These are phyloP conservation scores for Ceratobasidium sp. DNA, from an alignment of 1,284 basidiomycete species.

Conservation along the genomic window DNA sequence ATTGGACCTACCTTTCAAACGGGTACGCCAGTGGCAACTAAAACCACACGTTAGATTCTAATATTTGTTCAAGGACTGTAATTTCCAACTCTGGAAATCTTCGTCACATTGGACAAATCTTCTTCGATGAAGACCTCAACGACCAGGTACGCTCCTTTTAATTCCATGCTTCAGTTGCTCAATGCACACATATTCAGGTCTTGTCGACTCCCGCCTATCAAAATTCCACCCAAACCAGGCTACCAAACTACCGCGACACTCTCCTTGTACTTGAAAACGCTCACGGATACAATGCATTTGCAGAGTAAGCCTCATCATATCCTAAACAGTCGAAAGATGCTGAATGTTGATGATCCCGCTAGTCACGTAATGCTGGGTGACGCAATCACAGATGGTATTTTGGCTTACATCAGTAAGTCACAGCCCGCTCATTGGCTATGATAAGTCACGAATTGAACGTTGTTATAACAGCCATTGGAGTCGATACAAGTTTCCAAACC, in stretches of 20 bases:
- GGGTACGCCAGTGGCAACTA: conserved; percentile 56
- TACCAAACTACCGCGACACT: conserved; percentile 53
- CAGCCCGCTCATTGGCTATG: no score
- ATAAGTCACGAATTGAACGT: neutral
- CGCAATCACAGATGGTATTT: conserved; percentile 3
- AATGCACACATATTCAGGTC: conserved; percentile 48
- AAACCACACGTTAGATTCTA: no score
- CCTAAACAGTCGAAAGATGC: neutral
- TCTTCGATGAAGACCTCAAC: conserved; percentile 73
- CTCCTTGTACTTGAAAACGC: conserved; percentile 52
- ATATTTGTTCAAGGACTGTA: no score
- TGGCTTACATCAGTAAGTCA: conserved; percentile 30
- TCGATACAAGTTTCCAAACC: neutral
- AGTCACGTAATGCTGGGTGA: conserved; percentile 4
- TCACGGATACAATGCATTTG: conserved; percentile 53
- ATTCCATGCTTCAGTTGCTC: no score
- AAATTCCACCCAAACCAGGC: conserved; percentile 52
- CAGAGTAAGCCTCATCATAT: neutral
- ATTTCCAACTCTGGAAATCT: conserved; percentile 59
- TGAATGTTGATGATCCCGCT: neutral
- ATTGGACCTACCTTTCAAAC: conserved; percentile 53
- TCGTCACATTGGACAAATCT: conserved; percentile 71
- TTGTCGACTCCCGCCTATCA: conserved; percentile 53
- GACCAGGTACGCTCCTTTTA: conserved; percentile 48
- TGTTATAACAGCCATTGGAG: neutral